Percentiles rank a stretch among this genome's conserved stretches.
Conservation (phyloP, 495 filamentous ascomycete genomes). For the Aspergillus cavernicola region DNA sequence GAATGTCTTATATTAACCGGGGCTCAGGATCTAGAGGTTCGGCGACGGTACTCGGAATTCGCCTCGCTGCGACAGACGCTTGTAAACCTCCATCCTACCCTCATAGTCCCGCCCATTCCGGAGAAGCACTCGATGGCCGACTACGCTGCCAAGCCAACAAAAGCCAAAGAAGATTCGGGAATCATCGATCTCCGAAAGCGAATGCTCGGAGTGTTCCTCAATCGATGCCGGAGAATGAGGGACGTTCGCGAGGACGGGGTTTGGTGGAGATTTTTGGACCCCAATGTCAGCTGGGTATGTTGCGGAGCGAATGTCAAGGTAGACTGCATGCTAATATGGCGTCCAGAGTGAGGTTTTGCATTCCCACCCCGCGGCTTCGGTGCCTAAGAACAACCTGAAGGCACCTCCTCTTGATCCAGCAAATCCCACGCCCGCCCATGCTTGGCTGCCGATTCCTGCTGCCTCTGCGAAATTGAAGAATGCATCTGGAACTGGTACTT, state of each 20-base stretch:
- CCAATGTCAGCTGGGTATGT: constrained; percentile 94
- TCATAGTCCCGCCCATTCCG: constrained; percentile 93
- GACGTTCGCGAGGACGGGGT: constrained; percentile 91
- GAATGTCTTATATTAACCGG: not conserved
- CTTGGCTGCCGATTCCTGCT: constrained; percentile 81
- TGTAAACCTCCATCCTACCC: constrained; percentile 84
- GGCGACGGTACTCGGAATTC: constrained; percentile 94
- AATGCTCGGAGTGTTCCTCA: constrained; percentile 93
- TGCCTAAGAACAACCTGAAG: constrained; percentile 90
- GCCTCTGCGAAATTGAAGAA: constrained; percentile 80
- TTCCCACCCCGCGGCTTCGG: constrained; percentile 81
- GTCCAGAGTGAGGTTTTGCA: constrained; percentile 82
- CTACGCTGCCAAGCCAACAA: constrained; percentile 95
- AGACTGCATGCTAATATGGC: too few relatives aligned
- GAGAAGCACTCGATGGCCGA: constrained; percentile 99
- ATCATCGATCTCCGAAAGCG: constrained; percentile 95
- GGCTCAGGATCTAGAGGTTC: constrained; percentile 82
- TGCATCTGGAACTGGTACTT: constrained; percentile 45
- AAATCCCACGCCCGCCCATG: constrained; percentile 84
- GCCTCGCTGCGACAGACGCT: constrained; percentile 86
- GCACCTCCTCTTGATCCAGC: constrained; percentile 91
- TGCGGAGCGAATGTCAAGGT: not conserved
- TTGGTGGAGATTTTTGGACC: constrained; percentile 95
- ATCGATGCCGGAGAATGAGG: constrained; percentile 88
- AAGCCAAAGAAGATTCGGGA: constrained; percentile 92